Evolutionary conservation across 148 eudicot genomes (phyloP).

Genomic region (Amaranthus cruentus): DNA sequence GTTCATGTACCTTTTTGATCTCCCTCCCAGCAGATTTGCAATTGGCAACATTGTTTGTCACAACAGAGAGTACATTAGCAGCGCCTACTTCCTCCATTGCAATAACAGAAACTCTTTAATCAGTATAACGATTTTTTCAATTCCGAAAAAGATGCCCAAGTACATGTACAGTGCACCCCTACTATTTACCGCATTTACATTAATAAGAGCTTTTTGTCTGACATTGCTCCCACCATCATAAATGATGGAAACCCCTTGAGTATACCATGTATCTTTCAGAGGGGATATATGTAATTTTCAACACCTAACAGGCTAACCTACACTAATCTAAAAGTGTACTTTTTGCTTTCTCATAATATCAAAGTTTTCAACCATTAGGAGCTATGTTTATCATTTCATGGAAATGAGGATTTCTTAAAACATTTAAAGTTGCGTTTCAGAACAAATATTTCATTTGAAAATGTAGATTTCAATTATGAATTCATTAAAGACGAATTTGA

Average conservation of each 20-base stretch:
- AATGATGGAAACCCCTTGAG: constrained; percentile 11
- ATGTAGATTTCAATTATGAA: no score
- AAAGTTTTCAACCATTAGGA: constrained; percentile 10
- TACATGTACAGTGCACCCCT: constrained; percentile 12
- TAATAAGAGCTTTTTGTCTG: constrained; percentile 3
- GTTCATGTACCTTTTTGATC: constrained; percentile 6
- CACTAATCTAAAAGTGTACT: constrained; percentile 3
- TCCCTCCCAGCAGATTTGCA: constrained; percentile 13
- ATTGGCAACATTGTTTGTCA: constrained; percentile 4
- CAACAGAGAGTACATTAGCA: constrained; percentile 10
- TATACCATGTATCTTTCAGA: not conserved
- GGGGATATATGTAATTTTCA: not conserved
- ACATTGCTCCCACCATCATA: constrained; percentile 16
- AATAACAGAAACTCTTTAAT: no score
- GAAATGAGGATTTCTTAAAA: no score
- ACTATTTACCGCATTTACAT: not conserved
- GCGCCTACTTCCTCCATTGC: constrained; percentile 7
- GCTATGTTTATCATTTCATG: not conserved
- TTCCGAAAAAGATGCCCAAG: no score
- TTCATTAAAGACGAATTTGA: no score
- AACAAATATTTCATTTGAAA: no score
- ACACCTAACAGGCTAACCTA: not conserved
- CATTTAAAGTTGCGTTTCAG: no score
- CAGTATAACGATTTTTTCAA: no score
- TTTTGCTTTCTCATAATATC: constrained; percentile 10